A percentile compares a stretch with the other conserved stretches of the same genome.
Conservation (phyloP, 108 stramenopile species). For the Nannochloropsis granulata region DNA sequence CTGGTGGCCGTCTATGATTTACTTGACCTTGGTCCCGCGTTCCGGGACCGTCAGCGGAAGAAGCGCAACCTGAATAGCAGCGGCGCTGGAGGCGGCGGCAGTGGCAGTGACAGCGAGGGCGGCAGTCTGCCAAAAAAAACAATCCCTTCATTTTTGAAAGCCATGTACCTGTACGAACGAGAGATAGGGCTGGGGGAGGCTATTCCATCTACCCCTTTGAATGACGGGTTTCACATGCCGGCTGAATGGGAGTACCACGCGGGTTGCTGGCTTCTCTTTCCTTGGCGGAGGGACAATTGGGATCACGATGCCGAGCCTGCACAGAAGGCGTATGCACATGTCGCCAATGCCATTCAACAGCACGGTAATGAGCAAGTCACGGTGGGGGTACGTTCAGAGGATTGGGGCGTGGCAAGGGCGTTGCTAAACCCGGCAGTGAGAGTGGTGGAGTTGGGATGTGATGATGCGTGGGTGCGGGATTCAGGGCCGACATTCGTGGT, state of each 20-base stretch:
- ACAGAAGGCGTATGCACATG: neutral
- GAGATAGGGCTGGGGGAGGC: neutral
- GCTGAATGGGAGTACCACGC: slow-evolving; percentile 10
- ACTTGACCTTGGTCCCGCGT: neutral
- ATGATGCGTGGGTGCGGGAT: slow-evolving; percentile 59
- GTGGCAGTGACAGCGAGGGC: neutral
- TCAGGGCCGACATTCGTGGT: slow-evolving; percentile 52
- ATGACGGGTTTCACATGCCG: slow-evolving; percentile 7
- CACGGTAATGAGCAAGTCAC: neutral
- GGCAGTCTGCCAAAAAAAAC: neutral
- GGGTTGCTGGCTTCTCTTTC: slow-evolving; percentile 3
- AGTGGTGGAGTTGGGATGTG: neutral
- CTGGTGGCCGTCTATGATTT: neutral
- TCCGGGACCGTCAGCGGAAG: neutral
- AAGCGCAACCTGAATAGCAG: neutral
- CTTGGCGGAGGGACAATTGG: slow-evolving; percentile 1
- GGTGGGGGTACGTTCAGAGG: neutral
- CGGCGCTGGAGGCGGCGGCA: too few species aligned
- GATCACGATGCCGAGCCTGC: neutral
- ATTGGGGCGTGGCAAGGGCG: neutral
- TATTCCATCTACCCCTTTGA: neutral
- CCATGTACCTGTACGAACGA: neutral
- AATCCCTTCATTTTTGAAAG: neutral
- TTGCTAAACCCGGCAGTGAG: neutral
- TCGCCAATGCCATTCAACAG: slow-evolving; percentile 5